Percentiles rank a stretch among this genome's conserved stretches.
Conservation (phyloP, 306 rosid species). For the Casuarina glauca region DNA sequence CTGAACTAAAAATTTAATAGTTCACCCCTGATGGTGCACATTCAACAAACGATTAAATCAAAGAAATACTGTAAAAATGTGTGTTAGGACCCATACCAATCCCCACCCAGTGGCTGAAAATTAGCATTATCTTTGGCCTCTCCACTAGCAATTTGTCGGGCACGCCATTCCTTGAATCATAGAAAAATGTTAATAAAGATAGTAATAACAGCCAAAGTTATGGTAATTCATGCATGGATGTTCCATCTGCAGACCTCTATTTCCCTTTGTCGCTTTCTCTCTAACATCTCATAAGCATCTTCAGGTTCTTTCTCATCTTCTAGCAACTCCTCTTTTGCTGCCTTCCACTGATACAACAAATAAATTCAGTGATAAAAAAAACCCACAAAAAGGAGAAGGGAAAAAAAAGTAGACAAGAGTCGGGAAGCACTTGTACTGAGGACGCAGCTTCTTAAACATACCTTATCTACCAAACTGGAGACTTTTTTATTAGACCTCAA, state of each 20-base stretch:
- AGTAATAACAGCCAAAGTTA: constrained; percentile 16
- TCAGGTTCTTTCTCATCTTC: constrained; percentile 94
- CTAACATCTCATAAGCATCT: constrained; percentile 64
- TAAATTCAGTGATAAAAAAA: constrained; percentile 8
- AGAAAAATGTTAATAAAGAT: constrained; percentile 28
- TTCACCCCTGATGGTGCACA: not conserved
- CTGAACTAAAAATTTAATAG: not conserved
- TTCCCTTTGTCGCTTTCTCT: constrained; percentile 89
- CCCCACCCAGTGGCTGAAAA: constrained; percentile 94
- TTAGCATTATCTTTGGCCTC: constrained; percentile 95
- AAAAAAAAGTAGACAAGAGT: not conserved
- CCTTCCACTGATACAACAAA: constrained; percentile 75
- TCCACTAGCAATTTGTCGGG: constrained; percentile 88
- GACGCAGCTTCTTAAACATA: constrained; percentile 20
- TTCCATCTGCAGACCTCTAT: constrained; percentile 61
- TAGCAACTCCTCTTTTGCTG: constrained; percentile 94
- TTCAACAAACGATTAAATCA: not conserved
- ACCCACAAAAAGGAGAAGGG: not conserved
- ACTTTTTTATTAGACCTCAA: constrained; percentile 93
- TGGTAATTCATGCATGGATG: not conserved
- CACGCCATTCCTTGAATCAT: constrained; percentile 72
- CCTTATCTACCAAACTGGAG: constrained; percentile 90
- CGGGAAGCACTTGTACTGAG: not conserved
- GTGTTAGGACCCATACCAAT: constrained; percentile 60
- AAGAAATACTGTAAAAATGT: not conserved